These are phyloP conservation scores for Epichloe elymi DNA, from an alignment of 2,329 filamentous ascomycete genomes.

Conservation along the genomic window DNA sequence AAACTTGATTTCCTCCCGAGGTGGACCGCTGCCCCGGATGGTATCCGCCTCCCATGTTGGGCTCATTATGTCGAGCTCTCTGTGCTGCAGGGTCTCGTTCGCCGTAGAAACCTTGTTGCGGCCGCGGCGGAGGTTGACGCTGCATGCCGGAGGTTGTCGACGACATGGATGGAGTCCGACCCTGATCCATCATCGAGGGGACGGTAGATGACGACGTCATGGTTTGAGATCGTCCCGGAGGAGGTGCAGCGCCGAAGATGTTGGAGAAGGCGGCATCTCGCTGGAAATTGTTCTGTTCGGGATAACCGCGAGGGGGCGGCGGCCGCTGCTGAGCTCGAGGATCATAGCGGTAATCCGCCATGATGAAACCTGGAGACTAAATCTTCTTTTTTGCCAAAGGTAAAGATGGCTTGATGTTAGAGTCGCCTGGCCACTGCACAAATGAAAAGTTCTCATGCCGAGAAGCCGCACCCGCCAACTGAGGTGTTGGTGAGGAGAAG, in stretches of 20 bases:
- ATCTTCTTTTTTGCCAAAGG: neutral
- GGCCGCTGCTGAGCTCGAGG: constrained; percentile 30
- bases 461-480: neutral
- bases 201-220: constrained; percentile 70
- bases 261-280: constrained; percentile 92
- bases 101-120: constrained; percentile 25
- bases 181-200: constrained; percentile 37
- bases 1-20: constrained; percentile 31
- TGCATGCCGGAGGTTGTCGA: constrained; percentile 42
- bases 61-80: constrained; percentile 19
- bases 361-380: constrained; percentile 17
- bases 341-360: constrained; percentile 47
- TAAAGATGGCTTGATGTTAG: neutral
- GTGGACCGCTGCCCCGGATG: constrained; percentile 39
- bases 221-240: constrained; percentile 81
- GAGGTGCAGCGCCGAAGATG: constrained; percentile 82
- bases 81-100: constrained; percentile 16
- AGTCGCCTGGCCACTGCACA: neutral
- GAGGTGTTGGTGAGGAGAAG: neutral
- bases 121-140: constrained; percentile 49
- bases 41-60: constrained; percentile 36
- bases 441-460: neutral
- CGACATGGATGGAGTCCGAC: constrained; percentile 70
- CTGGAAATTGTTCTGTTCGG: constrained; percentile 44
- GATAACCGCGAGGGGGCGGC: constrained; percentile 35